Conservation (phyloP, 2,329 filamentous ascomycete genomes). For the Pseudogymnoascus sp. region DNA sequence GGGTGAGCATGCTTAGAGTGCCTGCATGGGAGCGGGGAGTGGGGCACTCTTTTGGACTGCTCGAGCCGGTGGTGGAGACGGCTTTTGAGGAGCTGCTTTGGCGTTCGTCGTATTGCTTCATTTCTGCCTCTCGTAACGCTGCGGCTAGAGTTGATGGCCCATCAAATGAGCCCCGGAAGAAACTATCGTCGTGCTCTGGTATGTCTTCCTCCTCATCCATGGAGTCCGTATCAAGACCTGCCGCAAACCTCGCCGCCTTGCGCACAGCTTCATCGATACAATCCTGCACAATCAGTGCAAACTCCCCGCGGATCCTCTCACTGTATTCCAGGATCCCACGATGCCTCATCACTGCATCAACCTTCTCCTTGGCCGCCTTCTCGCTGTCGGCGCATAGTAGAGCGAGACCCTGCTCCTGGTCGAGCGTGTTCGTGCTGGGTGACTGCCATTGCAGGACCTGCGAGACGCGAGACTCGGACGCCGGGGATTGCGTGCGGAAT, state of each 20-base stretch:
- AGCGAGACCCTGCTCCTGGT: slow-evolving; percentile 86
- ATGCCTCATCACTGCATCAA: slow-evolving; percentile 87
- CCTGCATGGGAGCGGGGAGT: slow-evolving; percentile 80
- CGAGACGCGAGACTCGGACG: slow-evolving; percentile 89
- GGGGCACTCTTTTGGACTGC: slow-evolving; percentile 81
- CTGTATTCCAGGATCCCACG: slow-evolving; percentile 91
- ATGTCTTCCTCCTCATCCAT: slow-evolving; percentile 41
- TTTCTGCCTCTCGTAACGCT: slow-evolving; percentile 38
- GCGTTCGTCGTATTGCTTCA: slow-evolving; percentile 28
- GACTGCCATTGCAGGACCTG: slow-evolving; percentile 97
- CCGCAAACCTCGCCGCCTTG: slow-evolving; percentile 82
- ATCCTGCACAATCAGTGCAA: slow-evolving; percentile 85
- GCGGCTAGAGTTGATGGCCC: slow-evolving; percentile 49
- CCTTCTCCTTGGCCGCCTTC: slow-evolving; percentile 74
- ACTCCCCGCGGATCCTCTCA: slow-evolving; percentile 90
- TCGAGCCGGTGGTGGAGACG: slow-evolving; percentile 73
- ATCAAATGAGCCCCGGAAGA: slow-evolving; percentile 49
- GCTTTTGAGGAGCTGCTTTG: slow-evolving; percentile 47
- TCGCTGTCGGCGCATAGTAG: slow-evolving; percentile 87
- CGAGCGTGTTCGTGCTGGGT: slow-evolving; percentile 79
- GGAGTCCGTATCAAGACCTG: slow-evolving; percentile 77
- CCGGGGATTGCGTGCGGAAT: slow-evolving; percentile 85
- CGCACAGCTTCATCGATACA: slow-evolving; percentile 88
- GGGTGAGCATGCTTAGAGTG: slow-evolving; percentile 48
- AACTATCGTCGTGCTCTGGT: slow-evolving; percentile 44